phyloP scores from a whole-genome alignment of 176 grass and related monocot genomes.

The Phoenix roebelenii region DNA sequence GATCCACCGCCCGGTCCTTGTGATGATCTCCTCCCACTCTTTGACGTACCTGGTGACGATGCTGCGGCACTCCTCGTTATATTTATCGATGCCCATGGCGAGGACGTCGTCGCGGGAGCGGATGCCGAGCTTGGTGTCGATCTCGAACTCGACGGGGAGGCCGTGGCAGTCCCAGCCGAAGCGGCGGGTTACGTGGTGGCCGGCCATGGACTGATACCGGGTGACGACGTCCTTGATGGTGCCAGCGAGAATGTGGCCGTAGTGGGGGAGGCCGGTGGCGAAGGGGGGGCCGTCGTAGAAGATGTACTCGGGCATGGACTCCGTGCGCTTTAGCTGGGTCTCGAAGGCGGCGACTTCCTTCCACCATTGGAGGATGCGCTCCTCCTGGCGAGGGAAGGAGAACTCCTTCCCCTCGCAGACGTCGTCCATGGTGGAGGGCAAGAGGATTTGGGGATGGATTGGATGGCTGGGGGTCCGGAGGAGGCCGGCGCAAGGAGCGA shows the following conservation, averaged over 20 bases:
- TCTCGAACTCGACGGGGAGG: constrained; percentile 93
- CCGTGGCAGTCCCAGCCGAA: constrained; percentile 99
- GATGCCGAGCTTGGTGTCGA: constrained; percentile 63
- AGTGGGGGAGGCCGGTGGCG: constrained; percentile 86
- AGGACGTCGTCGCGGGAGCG: constrained; percentile 77
- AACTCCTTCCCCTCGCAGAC: constrained; percentile 87
- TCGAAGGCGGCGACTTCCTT: constrained; percentile 47
- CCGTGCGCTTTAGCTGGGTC: constrained; percentile 69
- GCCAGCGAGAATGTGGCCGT: constrained; percentile 93
- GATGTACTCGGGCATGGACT: constrained; percentile 78
- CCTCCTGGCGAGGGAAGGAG: constrained; percentile 79
- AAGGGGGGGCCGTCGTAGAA: constrained; percentile 96
- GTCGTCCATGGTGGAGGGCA: constrained; percentile 47
- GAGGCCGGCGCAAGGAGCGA: too few species aligned
- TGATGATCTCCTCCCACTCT: constrained; percentile 82
- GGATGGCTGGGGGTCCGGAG: too few species aligned
- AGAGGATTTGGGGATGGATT: not conserved
- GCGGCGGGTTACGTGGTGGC: constrained; percentile 71
- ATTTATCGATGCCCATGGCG: constrained; percentile 76
- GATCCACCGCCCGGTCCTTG: constrained; percentile 78
- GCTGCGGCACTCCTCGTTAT: constrained; percentile 74
- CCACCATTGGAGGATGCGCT: constrained; percentile 62
- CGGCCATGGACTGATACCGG: constrained; percentile 82
- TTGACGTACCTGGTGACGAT: constrained; percentile 94
- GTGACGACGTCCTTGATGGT: constrained; percentile 99